Percentiles rank a stretch among this genome's conserved stretches.
Conservation (phyloP, 176 grass and related monocot genomes). For the Oryza nivara region DNA sequence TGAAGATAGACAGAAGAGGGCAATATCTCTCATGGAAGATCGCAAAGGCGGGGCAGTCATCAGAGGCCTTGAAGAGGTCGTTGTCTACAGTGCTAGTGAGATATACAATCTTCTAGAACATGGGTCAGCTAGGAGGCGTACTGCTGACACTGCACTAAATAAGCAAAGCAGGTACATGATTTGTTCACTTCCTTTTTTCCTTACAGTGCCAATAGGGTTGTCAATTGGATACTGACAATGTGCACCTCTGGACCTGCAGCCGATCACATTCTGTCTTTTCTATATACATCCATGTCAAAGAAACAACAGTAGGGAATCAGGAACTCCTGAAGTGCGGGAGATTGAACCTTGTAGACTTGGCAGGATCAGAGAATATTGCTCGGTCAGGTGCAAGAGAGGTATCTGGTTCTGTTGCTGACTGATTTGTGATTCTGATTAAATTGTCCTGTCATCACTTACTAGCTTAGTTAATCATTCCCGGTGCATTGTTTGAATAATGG, state of each 20-base stretch:
- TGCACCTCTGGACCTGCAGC: constrained; percentile 57
- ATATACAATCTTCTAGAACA: constrained; percentile 71
- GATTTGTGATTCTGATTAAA: constrained; percentile 18
- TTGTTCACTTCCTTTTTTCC: constrained; percentile 15
- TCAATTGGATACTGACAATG: constrained; percentile 29
- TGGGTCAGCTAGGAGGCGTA: constrained; percentile 82
- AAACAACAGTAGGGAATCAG: constrained; percentile 55
- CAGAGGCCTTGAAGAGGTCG: constrained; percentile 83
- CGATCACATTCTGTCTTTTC: constrained; percentile 91
- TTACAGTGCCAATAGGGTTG: not conserved
- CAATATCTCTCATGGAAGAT: constrained; percentile 84
- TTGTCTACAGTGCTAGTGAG: constrained; percentile 71
- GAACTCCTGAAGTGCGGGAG: constrained; percentile 82
- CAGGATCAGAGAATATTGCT: constrained; percentile 87
- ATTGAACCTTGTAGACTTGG: constrained; percentile 93
- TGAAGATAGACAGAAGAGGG: constrained; percentile 72
- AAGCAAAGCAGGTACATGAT: constrained; percentile 88
- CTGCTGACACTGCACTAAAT: constrained; percentile 70
- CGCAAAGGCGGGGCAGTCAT: constrained; percentile 78
- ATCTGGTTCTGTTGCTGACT: constrained; percentile 22
- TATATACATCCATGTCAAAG: constrained; percentile 89
- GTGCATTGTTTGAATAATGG: not conserved
- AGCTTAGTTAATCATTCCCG: constrained; percentile 19
- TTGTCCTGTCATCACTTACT: not conserved
- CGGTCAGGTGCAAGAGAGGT: constrained; percentile 89